Conservation (phyloP, 805 yeast genomes). For the Saccharomycopsis olivae region DNA sequence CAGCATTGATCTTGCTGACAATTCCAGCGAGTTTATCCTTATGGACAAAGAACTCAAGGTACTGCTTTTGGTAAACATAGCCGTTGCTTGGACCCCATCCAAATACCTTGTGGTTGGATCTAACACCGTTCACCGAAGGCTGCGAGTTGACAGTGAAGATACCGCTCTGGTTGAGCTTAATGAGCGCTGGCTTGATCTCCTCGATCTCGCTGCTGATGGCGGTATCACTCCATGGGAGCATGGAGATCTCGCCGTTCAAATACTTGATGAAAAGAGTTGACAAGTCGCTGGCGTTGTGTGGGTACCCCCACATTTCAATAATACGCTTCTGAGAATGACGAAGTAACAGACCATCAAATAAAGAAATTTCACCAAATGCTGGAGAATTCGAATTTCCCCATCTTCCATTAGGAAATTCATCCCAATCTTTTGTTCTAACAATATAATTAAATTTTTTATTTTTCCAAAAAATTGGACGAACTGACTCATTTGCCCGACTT, state of each 20-base stretch:
- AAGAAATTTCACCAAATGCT: conserved; percentile 85
- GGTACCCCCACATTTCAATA: conserved; percentile 81
- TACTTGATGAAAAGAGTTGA: conserved; percentile 56
- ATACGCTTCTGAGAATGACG: conserved; percentile 78
- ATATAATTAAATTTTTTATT: conserved; percentile 85
- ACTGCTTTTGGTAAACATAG: conserved; percentile 89
- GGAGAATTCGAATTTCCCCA: conserved; percentile 99
- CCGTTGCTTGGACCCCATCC: conserved; percentile 98
- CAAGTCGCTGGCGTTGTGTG: conserved; percentile 49
- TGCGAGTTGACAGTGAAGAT: conserved; percentile 85
- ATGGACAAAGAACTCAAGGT: conserved; percentile 76
- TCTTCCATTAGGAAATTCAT: conserved; percentile 97
- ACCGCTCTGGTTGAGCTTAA: conserved; percentile 54
- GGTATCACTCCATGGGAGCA: conserved; percentile 95
- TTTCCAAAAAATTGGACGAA: conserved; percentile 95
- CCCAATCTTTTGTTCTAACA: conserved; percentile 88
- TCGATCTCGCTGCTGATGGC: conserved; percentile 70
- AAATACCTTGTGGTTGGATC: conserved; percentile 55
- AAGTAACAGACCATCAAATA: conserved; percentile 67
- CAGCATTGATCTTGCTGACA: conserved; percentile 19
- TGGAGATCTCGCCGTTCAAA: conserved; percentile 55
- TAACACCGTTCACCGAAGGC: conserved; percentile 78
- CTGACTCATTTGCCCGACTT: conserved; percentile 64
- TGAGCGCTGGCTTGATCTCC: conserved; percentile 46
- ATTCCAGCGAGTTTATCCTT: conserved; percentile 31